Evolutionary conservation across 2,329 filamentous ascomycete species (phyloP).

Genomic region (Botrytis fabae): DNA sequence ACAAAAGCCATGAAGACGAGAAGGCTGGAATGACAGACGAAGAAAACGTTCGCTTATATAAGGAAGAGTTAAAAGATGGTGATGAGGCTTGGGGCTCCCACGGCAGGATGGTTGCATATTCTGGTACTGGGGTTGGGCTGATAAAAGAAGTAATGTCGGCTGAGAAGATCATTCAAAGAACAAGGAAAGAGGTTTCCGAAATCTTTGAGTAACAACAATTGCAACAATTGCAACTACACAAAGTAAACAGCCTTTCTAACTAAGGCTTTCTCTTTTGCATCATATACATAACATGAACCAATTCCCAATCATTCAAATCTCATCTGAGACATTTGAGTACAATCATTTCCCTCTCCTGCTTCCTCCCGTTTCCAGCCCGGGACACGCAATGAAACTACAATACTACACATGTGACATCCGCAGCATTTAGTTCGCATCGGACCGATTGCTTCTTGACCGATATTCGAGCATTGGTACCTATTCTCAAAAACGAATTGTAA

Average conservation of each 20-base stretch:
- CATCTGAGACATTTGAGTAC: neutral
- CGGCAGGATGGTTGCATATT: conserved; percentile 61
- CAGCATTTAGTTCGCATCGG: neutral
- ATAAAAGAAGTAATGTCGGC: conserved; percentile 52
- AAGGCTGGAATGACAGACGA: conserved; percentile 42
- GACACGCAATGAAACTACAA: neutral
- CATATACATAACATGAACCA: neutral
- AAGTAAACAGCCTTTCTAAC: neutral
- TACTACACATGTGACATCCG: neutral
- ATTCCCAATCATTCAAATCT: too few species aligned
- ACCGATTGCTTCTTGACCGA: neutral
- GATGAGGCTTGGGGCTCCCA: conserved; percentile 53
- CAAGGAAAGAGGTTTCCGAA: neutral
- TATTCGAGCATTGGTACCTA: neutral
- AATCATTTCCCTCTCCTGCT: neutral
- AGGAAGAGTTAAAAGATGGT: conserved; percentile 48
- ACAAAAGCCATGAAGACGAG: conserved; percentile 51
- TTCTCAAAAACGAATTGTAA: rapidly evolving
- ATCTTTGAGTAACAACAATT: neutral
- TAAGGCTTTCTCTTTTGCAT: neutral
- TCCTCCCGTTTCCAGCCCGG: neutral
- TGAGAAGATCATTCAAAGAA: conserved; percentile 48
- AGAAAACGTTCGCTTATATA: conserved; percentile 46
- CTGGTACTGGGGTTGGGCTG: conserved; percentile 61
- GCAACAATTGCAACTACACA: rapidly evolving